phyloP scores from a whole-genome alignment of 306 rosid genomes.

The Fragaria ananassa region DNA sequence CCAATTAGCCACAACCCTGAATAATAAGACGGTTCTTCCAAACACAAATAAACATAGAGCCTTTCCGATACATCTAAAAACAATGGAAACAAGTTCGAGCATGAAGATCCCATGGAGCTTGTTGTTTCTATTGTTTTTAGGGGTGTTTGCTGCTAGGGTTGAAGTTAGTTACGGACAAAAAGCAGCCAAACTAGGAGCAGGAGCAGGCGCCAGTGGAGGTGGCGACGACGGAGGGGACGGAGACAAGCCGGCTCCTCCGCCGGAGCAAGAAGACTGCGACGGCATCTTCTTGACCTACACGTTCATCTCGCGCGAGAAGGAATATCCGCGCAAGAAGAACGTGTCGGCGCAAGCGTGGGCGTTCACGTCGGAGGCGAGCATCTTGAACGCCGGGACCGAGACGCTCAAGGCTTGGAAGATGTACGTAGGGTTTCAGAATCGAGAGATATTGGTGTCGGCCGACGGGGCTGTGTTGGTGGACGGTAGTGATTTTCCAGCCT shows the following conservation, averaged over 20 bases:
- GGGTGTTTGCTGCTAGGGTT: constrained; percentile 13
- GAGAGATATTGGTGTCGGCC: constrained; percentile 60
- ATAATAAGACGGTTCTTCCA: background rate
- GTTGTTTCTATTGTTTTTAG: constrained; percentile 1
- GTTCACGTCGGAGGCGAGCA: constrained; percentile 52
- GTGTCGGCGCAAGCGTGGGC: constrained; percentile 77
- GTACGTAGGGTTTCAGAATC: constrained; percentile 70
- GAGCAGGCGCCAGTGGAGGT: background rate
- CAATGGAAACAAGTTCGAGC: constrained; percentile 1
- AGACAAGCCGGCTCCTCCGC: constrained; percentile 22
- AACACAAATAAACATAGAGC: background rate
- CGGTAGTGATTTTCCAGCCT: constrained; percentile 57
- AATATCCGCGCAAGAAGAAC: constrained; percentile 55
- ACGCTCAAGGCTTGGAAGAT: constrained; percentile 67
- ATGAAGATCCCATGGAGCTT: constrained; percentile 34
- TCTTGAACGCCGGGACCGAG: constrained; percentile 56
- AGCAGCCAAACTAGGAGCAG: background rate
- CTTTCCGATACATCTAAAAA: background rate
- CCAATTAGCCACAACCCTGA: background rate
- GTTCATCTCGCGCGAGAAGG: constrained; percentile 42
- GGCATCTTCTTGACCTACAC: constrained; percentile 68
- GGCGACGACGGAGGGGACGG: background rate
- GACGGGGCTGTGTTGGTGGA: constrained; percentile 49
- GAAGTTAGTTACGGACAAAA: constrained; percentile 40
- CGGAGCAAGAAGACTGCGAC: constrained; percentile 44